Evolutionary conservation across 1,284 basidiomycete species (phyloP).

Genomic region (Apiotrichum porosum): DNA sequence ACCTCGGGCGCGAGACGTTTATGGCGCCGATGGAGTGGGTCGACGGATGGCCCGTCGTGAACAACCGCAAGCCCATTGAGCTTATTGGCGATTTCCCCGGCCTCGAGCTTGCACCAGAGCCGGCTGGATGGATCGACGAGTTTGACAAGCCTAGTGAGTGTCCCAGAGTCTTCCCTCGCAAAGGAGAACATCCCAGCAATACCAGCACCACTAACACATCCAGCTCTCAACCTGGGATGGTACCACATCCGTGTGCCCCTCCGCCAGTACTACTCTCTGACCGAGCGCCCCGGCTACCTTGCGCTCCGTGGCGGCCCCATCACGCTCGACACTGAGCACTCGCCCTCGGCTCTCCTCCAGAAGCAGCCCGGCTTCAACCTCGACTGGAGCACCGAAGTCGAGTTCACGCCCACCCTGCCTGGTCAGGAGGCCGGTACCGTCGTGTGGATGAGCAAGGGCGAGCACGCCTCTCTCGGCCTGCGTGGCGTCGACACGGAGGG

Average conservation of each 20-base stretch:
- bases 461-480: slow-evolving; percentile 4
- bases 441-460: slow-evolving; percentile 13
- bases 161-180: too few relatives aligned
- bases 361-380: slow-evolving; percentile 4
- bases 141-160: too few relatives aligned
- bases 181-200: too few relatives aligned
- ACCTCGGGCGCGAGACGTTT: slow-evolving; percentile 25
- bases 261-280: not conserved
- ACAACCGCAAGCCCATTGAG: slow-evolving; percentile 4
- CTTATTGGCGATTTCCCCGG: slow-evolving; percentile 1
- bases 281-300: slow-evolving; percentile 1
- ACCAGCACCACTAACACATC: too few relatives aligned
- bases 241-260: too few relatives aligned
- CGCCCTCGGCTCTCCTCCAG: not conserved
- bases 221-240: too few relatives aligned
- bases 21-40: slow-evolving; percentile 21
- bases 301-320: slow-evolving; percentile 1
- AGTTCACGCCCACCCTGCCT: slow-evolving; percentile 1
- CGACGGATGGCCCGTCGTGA: slow-evolving; percentile 26
- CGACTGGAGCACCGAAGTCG: slow-evolving; percentile 5
- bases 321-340: not conserved
- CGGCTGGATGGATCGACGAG: too few relatives aligned
- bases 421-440: slow-evolving; percentile 18
- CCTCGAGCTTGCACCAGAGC: not conserved
- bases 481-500: not conserved